Conservation (phyloP, 176 grass and related monocot genomes). For the Raddia guianensis region DNA sequence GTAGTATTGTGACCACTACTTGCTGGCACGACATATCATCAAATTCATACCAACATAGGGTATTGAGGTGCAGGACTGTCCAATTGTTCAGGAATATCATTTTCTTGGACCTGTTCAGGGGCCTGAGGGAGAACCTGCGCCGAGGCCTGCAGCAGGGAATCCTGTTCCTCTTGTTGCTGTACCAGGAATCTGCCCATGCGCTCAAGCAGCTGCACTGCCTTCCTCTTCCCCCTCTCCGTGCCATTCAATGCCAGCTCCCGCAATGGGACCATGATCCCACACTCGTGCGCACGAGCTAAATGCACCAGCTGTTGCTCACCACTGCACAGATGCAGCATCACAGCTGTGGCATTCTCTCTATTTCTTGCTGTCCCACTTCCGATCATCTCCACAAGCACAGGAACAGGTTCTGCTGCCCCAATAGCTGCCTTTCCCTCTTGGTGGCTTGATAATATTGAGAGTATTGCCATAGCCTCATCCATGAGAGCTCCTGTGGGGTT, state of each 20-base stretch:
- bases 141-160: conserved; percentile 34
- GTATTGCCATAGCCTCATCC: conserved; percentile 86
- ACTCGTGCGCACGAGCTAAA: conserved; percentile 58
- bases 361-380: conserved; percentile 71
- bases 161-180: conserved; percentile 63
- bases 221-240: conserved; percentile 80
- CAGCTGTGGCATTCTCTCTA: conserved; percentile 84
- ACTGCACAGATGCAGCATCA: conserved; percentile 72
- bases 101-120: conserved; percentile 45
- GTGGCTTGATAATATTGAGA: conserved; percentile 83
- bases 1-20: not conserved
- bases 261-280: conserved; percentile 62
- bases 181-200: conserved; percentile 79
- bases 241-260: conserved; percentile 74
- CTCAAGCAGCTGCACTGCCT: conserved; percentile 73
- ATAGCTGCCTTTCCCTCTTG: conserved; percentile 79
- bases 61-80: conserved; percentile 41
- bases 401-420: conserved; percentile 67
- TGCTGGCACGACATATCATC: not conserved
- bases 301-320: conserved; percentile 58
- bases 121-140: conserved; percentile 10
- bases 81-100: conserved; percentile 42
- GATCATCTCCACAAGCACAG: conserved; percentile 77
- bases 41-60: conserved; percentile 23
- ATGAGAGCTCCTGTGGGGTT: conserved; percentile 64